phyloP scores from a whole-genome alignment of 306 rosid species.

The Acacia melanoxylon region DNA sequence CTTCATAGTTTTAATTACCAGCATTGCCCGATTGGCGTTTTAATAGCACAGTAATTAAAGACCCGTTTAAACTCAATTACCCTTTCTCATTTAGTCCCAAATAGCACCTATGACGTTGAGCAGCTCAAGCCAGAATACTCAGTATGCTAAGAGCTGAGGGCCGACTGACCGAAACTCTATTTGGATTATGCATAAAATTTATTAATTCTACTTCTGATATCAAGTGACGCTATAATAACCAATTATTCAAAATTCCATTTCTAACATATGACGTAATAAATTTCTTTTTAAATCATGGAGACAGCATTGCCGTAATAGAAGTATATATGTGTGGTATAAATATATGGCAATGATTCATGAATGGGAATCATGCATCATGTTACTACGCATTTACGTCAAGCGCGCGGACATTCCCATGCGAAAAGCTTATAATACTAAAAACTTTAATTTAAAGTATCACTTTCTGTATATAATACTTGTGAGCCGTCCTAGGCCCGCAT shows the following conservation, averaged over 20 bases:
- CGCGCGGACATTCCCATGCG: constrained; percentile 13
- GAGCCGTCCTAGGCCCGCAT: constrained; percentile 32
- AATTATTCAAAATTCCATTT: background rate
- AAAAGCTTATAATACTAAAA: too few relatives aligned
- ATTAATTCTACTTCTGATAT: background rate
- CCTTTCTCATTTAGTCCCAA: too few relatives aligned
- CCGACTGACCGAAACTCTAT: too few relatives aligned
- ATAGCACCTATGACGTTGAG: background rate
- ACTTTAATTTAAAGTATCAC: background rate
- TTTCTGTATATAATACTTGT: too few relatives aligned
- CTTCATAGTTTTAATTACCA: too few relatives aligned
- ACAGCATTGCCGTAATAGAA: background rate
- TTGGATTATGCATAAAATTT: background rate
- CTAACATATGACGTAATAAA: background rate
- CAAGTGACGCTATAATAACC: background rate
- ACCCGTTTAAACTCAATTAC: too few relatives aligned
- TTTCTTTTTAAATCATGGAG: too few relatives aligned
- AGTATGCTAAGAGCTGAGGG: too few relatives aligned
- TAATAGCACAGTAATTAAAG: too few relatives aligned
- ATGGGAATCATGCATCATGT: background rate
- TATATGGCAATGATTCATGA: background rate
- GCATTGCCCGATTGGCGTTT: too few relatives aligned
- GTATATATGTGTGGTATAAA: background rate
- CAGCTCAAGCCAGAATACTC: background rate
- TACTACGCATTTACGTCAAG: background rate